Evolutionary conservation across 805 yeast genomes (phyloP), one percentile per base, ranked within the genome.

Genomic region (Suhomyces canberraensis): DNA sequence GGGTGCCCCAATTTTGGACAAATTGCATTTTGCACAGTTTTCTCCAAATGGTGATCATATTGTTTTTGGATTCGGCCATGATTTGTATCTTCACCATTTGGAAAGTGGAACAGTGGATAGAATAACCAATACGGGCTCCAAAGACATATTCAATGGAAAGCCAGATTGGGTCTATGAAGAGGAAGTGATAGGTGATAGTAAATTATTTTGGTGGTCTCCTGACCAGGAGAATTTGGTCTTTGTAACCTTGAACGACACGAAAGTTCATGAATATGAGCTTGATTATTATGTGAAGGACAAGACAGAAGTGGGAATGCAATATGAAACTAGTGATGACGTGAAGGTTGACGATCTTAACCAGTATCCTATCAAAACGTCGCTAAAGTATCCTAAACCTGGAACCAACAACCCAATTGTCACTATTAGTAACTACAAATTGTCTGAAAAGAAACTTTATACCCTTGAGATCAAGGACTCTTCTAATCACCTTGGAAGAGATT

Each of bases 151-250:
- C 61, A 84, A 89, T 54, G 96, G 96, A 2, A 81, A 81, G 42
- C 95, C 96, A 0, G 96, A 88, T 54, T 88, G 96, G 96, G 95
- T 87, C 6, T 88, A 88, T 48, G 96, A 89, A 53, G 96, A 88
- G 48, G 96, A 88, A 58, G 93, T 88, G 1, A 72, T 84, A 36
- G 78, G 76, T 24, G 73, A 76, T 16, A 88, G 81, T 48, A 61
- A 71, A 16, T 86, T 90, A 0, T 47, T 87, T 32, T 88, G 95
- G 95, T 89, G 96, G 96, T 82, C 95, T 4, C 86, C 86, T 7
- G 59, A 68, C 28, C 89, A 91, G 9, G 63, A 73, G n/a, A 72
- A 68, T 48, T 54, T 89, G 29, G 73, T 88, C 0, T 82, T 76
- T 43, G 58, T 84, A 47, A 71, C 79, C 39, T 76, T 84, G 25